A percentile compares a stretch with the other conserved stretches of the same genome.
Evolutionary conservation across 169 alveolate genomes (phyloP).

Genomic region (Plasmodium reichenowi): DNA sequence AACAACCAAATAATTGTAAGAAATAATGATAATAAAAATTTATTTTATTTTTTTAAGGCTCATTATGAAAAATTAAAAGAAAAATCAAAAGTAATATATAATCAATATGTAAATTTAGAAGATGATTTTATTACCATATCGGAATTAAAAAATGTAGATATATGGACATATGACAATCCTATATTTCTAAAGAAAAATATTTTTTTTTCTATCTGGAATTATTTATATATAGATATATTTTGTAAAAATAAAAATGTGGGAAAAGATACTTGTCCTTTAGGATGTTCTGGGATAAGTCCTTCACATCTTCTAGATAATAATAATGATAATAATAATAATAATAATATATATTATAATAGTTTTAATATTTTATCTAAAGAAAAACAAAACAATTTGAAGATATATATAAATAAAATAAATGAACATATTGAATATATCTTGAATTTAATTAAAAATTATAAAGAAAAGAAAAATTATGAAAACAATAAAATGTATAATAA

Average conservation of each 20-base stretch:
- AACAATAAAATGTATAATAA: neutral
- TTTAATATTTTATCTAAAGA: neutral
- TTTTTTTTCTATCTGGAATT: conserved; percentile 42
- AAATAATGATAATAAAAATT: conserved; percentile 9
- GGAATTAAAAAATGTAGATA: neutral
- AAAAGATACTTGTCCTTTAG: neutral
- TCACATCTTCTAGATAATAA: no score
- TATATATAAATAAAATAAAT: neutral
- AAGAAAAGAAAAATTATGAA: neutral
- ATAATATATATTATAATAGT: neutral
- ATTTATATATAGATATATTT: conserved; percentile 35
- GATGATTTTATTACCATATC: conserved; percentile 48
- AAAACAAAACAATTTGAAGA: neutral
- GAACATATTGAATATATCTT: neutral
- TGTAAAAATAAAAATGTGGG: neutral
- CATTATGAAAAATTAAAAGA: conserved; percentile 28
- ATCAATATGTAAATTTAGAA: conserved; percentile 56
- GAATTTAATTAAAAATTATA: neutral
- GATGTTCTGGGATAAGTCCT: conserved; percentile 1
- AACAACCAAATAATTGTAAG: conserved; percentile 14
- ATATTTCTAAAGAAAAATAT: conserved; percentile 10
- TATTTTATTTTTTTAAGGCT: conserved; percentile 43
- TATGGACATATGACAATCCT: neutral
- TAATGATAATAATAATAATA: no score
- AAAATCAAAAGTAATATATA: neutral